phyloP scores from a whole-genome alignment of 1,139 yeast genomes.

The Pichia sp. region DNA sequence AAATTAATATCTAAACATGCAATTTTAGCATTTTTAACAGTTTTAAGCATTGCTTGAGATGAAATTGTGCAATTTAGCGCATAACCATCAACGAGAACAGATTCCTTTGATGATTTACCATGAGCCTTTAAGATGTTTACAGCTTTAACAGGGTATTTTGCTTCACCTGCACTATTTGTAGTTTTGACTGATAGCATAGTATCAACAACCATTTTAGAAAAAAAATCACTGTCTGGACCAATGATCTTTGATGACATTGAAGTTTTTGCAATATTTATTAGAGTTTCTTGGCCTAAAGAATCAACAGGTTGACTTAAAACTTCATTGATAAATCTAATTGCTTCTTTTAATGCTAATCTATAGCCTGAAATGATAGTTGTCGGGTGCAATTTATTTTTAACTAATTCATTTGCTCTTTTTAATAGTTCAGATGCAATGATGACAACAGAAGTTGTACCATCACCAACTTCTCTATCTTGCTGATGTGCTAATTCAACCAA shows the following conservation, averaged over 20 bases:
- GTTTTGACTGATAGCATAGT: constrained; percentile 95
- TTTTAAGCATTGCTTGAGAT: constrained; percentile 90
- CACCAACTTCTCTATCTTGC: constrained; percentile 98
- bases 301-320: constrained; percentile 79
- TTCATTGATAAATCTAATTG: constrained; percentile 80
- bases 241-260: constrained; percentile 96
- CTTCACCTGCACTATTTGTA: constrained; percentile 78
- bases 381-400: constrained; percentile 90
- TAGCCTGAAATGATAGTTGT: constrained; percentile 97
- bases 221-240: constrained; percentile 92
- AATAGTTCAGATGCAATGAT: constrained; percentile 90
- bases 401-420: constrained; percentile 90
- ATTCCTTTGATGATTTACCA: constrained; percentile 87
- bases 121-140: constrained; percentile 94
- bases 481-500: constrained; percentile 96
- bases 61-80: constrained; percentile 97
- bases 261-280: constrained; percentile 86
- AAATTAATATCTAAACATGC: constrained; percentile 92
- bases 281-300: constrained; percentile 72
- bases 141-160: constrained; percentile 93
- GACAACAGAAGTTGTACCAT: constrained; percentile 95
- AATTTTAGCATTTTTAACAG: constrained; percentile 67
- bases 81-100: constrained; percentile 83
- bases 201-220: constrained; percentile 86
- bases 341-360: constrained; percentile 88